Evolutionary conservation across 2,329 filamentous ascomycete species (phyloP).

Genomic region (Colletotrichum spaethianum): DNA sequence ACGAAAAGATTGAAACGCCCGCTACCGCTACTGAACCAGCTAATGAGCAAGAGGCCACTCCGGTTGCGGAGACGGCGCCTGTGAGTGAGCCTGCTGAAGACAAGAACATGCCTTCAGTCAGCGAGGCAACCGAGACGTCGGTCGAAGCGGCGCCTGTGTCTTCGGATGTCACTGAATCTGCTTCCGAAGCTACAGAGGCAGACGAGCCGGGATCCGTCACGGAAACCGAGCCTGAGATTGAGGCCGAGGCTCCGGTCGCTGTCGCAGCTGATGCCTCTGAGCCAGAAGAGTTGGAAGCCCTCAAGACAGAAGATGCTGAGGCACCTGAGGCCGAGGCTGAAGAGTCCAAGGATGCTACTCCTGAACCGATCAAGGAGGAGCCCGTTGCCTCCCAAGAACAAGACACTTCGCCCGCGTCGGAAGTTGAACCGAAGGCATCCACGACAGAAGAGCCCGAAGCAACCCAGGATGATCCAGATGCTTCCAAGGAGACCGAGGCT

Average conservation of each 20-base stretch:
- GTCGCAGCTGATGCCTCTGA: background rate
- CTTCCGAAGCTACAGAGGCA: background rate
- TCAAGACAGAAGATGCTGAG: constrained; percentile 4
- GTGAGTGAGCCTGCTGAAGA: background rate
- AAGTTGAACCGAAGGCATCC: background rate
- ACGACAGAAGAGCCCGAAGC: background rate
- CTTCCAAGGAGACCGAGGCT: background rate
- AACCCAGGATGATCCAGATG: background rate
- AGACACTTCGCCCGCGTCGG: background rate
- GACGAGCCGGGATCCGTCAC: background rate
- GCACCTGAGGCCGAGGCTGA: background rate
- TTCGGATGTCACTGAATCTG: background rate
- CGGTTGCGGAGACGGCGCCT: background rate
- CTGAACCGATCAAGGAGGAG: background rate
- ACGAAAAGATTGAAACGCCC: background rate
- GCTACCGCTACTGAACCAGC: background rate
- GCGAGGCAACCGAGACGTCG: background rate
- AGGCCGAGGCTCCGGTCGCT: background rate
- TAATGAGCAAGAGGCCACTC: background rate
- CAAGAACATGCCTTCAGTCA: background rate
- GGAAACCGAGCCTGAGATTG: background rate
- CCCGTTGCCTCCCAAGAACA: background rate
- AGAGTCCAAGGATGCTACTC: background rate
- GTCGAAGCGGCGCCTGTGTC: background rate
- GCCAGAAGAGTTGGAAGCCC: background rate